Evolutionary conservation across 345 rosid genomes (phyloP), one percentile per base, ranked within the genome.

Genomic region (Murraya paniculata): DNA sequence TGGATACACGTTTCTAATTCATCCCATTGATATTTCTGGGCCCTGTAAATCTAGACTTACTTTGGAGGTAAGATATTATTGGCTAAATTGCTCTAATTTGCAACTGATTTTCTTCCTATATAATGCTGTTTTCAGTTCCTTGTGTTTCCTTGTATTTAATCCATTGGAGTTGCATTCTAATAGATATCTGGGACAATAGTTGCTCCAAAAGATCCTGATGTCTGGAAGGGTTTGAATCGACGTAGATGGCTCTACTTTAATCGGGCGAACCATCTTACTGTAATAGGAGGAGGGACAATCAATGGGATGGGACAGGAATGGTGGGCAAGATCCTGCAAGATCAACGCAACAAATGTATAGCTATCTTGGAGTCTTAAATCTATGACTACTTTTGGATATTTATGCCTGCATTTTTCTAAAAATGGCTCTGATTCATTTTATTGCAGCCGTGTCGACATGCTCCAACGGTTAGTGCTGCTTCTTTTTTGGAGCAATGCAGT

Each of bases 291-390:
- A 28, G 99, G 99, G 74, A 85, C 80, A 62, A 86, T 93, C 38
- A 84, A 92, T 76, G 99, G 98, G 30, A 91, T 82, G 99, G 99
- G 99, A 5, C 83, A 80, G 57, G 74, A 82, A 84, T 95, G 99
- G 99, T 95, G 99, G 99, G 84, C 82, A 56, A 82, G 72, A 45
- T 93, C 98, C 56, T 95, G 99, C 90, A 92, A 93, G 89, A 88
- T 77, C 71, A 87, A 92, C 35, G 70, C 71, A 45, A 77, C 83
- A 38, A 88, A 87, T 73, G 94, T 92, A 87, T 41, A 70, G 58
- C 68, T 55, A 30, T 71, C n/a, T 64, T 61, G 18, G 61, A 31
- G 31, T 82, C 41, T 80, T 83, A 28, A 39, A 35, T 70, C 50
- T 70, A n/a, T 79, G 36, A 70, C 48, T 65, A 64, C 68, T 41